Evolutionary conservation across 2,329 filamentous ascomycete genomes (phyloP).

Genomic region (Teratosphaeria viscida): DNA sequence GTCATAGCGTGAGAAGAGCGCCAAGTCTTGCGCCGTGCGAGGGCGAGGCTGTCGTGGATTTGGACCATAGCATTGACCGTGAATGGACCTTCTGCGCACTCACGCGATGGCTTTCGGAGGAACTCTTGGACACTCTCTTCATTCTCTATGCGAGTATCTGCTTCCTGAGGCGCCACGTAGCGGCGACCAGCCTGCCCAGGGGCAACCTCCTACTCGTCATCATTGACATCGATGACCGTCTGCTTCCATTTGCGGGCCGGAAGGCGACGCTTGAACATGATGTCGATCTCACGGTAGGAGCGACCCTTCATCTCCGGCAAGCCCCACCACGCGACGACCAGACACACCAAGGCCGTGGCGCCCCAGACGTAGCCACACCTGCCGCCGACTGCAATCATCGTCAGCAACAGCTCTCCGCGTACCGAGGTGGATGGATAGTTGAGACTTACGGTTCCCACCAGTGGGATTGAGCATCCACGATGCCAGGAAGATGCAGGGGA

Average conservation of each 20-base stretch:
- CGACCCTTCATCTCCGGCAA: conserved; percentile 49
- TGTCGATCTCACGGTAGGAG: conserved; percentile 53
- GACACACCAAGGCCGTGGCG: conserved; percentile 47
- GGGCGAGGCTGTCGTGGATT: too few species aligned
- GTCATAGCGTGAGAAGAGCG: too few species aligned
- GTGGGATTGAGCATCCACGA: conserved; percentile 51
- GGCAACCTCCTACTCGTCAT: conserved; percentile 48
- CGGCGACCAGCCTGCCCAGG: neutral
- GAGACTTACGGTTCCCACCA: conserved; percentile 14
- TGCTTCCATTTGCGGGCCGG: conserved; percentile 46
- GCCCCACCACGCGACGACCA: conserved; percentile 38
- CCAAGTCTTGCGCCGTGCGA: too few species aligned
- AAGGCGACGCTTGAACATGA: conserved; percentile 45
- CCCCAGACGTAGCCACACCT: conserved; percentile 53
- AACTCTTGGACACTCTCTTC: neutral
- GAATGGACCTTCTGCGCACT: too few species aligned
- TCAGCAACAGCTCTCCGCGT: neutral
- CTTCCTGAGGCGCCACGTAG: neutral
- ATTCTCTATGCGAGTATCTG: neutral
- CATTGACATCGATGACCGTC: conserved; percentile 47
- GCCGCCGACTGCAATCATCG: conserved; percentile 33
- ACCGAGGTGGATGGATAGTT: conserved; percentile 2
- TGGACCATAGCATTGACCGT: too few species aligned
- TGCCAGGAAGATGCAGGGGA: conserved; percentile 53
- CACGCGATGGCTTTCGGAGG: too few species aligned